A percentile compares a stretch with the other conserved stretches of the same genome.
These are phyloP conservation scores for Trichoderma aggressivum DNA, from an alignment of 2,329 filamentous ascomycete species.

Conservation along the genomic window DNA sequence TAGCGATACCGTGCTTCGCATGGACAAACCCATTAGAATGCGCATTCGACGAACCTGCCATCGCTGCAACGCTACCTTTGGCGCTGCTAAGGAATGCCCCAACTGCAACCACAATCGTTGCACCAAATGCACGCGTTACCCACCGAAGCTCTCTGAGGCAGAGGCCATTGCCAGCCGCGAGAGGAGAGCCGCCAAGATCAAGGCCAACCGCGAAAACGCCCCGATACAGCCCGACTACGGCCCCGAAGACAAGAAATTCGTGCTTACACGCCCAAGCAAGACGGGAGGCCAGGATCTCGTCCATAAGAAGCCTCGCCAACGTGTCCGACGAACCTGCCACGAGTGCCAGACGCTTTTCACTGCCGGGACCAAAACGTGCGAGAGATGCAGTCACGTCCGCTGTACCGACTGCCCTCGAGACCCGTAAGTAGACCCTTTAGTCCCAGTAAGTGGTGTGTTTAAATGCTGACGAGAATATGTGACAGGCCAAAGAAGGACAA, in stretches of 20 bases:
- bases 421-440: slow-evolving; percentile 55
- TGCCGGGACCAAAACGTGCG: slow-evolving; percentile 59
- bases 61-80: slow-evolving; percentile 72
- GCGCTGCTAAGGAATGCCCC: slow-evolving; percentile 67
- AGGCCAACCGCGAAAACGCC: slow-evolving; percentile 56
- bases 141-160: slow-evolving; percentile 59
- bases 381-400: slow-evolving; percentile 65
- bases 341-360: slow-evolving; percentile 64
- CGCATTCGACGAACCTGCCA: slow-evolving; percentile 78
- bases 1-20: slow-evolving; percentile 56
- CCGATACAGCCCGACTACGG: slow-evolving; percentile 51
- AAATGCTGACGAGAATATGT: slow-evolving; percentile 3
- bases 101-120: slow-evolving; percentile 78
- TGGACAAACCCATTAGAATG: slow-evolving; percentile 75
- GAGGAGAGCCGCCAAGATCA: slow-evolving; percentile 46
- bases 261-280: slow-evolving; percentile 62
- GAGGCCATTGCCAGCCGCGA: slow-evolving; percentile 52
- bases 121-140: slow-evolving; percentile 74
- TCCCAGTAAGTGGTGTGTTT: background rate
- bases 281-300: slow-evolving; percentile 68
- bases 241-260: slow-evolving; percentile 44
- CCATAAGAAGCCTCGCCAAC: slow-evolving; percentile 67
- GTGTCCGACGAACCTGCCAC: slow-evolving; percentile 74
- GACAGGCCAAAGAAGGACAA: slow-evolving; percentile 63
- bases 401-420: slow-evolving; percentile 80